Base-by-base conservation (phyloP, 352 stramenopile species). In the Aphanomyces stellatus region DNA sequence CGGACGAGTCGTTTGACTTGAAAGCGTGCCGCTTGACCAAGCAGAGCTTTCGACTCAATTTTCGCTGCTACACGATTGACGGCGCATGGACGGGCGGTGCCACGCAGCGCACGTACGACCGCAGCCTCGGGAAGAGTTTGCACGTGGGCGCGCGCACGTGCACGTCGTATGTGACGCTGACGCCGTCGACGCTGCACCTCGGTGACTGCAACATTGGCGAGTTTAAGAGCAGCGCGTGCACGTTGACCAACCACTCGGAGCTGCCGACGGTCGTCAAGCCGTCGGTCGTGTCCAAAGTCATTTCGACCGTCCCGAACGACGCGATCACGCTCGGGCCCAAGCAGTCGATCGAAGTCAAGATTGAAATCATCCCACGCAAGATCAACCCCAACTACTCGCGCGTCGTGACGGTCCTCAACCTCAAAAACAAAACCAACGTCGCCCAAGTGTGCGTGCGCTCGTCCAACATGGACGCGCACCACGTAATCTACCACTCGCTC, bases 181-280 rank as follows among this genome's bases (percentile, higher is more conserved):
- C 81, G 5, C 87, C 87, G 35, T 93, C 87, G 11, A 87, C 91
- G 60, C 74, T 96, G 53, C 82, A 96, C 46, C 62, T 96, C 15
- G 87, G 87, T 7, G 87, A 94, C 65, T 96, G 87, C 72, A 94
- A 96, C 30, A 96, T 96, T 71, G 87, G 87, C 35, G 87, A 96
- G 53, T 59, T 95, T 19, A 94, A 92, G 64, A 91, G 81, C 70
- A 93, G 82, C 51, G 82, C 83, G 31, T 93, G 85, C 40, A 89
- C 93, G 70, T 43, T 96, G 55, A 94, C 85, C n/a, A 96, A 96
- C 46, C 86, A 95, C 64, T 94, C 87, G 34, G 87, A 96, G 56
- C 70, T 96, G 4, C 86, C 87, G 25, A 95, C 87, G 7, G 79
- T 91, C 28, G 82, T 96, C 24, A 92, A 92, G 51, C 86, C 87